Base-by-base conservation (phyloP, 1,139 yeast genomes). In the Taphrina betulina region DNA sequence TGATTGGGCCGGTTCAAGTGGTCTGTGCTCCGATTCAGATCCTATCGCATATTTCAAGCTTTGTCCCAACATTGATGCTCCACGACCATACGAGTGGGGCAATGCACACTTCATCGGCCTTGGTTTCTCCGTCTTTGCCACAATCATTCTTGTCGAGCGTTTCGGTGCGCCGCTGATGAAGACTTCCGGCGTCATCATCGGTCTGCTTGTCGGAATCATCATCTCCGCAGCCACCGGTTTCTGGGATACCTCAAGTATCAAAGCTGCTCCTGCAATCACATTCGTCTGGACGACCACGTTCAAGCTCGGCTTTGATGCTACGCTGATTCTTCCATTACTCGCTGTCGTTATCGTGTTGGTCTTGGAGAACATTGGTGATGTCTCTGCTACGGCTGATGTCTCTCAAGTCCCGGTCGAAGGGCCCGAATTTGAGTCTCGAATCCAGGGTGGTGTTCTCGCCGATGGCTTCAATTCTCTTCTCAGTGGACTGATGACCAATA, bases 101-200 rank as follows among this genome's bases (percentile, higher is more conserved):
- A 80, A 89, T 24, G 95, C 95, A 7, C 78, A 82, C 67, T 88
- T 83, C 66, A 71, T 89, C 62, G 96, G 96, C 43, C 75, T 88
- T 26, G 96, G 96, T 1, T 87, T 89, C 75, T 72, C 83, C 36
- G 96, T 88, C 10, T 85, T 80, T 65, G 75, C 81, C 28, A 73
- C 87, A 7, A 87, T 89, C 64, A 76, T 88, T 57, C 60, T 86
- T 34, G 78, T 85, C 63, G 96, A 89, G 69, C 81, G 81, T 67
- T 88, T 85, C 77, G 96, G 96, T 28, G 80, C 95, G n/a, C 96
- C 96, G 58, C 84, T 88, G 64, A 85, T 88, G 94, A 86, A 85
- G 68, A 85, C 95, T 5, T 86, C 95, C 75, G 92, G 95, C 0
- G 95, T 88, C 48, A 85, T 88, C 63, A 72, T 83, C 40, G 96